Base-by-base conservation (phyloP, 2,329 filamentous ascomycete species). In the Penicillium italicum region DNA sequence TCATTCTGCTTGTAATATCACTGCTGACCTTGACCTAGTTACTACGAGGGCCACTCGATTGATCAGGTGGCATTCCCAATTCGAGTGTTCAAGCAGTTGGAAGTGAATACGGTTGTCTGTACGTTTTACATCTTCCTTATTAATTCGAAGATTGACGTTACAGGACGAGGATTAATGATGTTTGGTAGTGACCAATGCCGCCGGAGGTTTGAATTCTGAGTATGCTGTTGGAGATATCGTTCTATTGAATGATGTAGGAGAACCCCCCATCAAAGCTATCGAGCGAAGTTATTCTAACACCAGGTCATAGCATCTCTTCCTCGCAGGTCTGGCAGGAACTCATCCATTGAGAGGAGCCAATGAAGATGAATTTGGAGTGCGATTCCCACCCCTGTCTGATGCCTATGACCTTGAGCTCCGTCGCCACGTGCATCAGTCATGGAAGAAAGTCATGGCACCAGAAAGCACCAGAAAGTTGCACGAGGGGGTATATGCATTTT, bases 1-100 rank as follows among this genome's bases (percentile, higher is more conserved):
- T 38, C 26, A 31, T 30, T 40, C n/a, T 47, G 31, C 40, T 59
- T 52, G 53, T 41, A 10, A 34, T 11, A 30, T 20, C 33, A 16
- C 11, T 37, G 31, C 44, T 62, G 50, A 59, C 47, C 9, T 30
- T 14, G 34, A 33, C 14, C 52, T 16, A 86, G 85, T 71, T 87
- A 85, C 73, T 88, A 87, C 67, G 85, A 88, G 72, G 85, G 85
- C 33, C 82, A 88, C 66, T 79, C 80, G 2, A 85, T 87, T 73
- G 78, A 85, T 51, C 75, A 79, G 44, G 80, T 85, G 36, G 85
- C 85, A 26, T 86, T 87, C 64, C 84, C 85, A 26, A 81, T 85
- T 11, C 79, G 85, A 50, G 81, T 88, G 6, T 84, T 87, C 73
- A 85, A 84, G 63, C 69, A 83, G 0, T 71, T 88, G 10, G 85